A percentile compares a stretch with the other conserved stretches of the same genome.
Evolutionary conservation across 2,329 filamentous ascomycete genomes (phyloP).

Genomic region (Thelonectria olida): DNA sequence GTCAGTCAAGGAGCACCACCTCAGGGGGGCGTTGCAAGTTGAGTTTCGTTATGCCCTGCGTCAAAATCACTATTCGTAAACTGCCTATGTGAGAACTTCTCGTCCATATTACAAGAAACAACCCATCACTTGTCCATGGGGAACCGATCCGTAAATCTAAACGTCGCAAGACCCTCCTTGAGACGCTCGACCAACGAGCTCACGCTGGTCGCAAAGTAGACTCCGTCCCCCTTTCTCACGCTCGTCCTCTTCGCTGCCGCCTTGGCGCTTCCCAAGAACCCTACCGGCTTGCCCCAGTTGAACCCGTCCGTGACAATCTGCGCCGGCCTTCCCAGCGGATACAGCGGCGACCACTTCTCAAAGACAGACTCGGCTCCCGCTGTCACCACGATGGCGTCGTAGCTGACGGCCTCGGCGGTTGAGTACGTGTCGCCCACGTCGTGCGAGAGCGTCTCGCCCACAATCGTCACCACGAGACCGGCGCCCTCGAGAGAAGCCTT

Average conservation of each 20-base stretch:
- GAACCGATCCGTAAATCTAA: slow-evolving; percentile 74
- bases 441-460: slow-evolving; percentile 64
- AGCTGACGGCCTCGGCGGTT: slow-evolving; percentile 67
- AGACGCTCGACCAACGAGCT: slow-evolving; percentile 54
- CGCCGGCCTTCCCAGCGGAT: slow-evolving; percentile 68
- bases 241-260: slow-evolving; percentile 53
- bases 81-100: neutral
- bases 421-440: slow-evolving; percentile 73
- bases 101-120: neutral
- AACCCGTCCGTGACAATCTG: slow-evolving; percentile 72
- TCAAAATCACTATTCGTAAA: no score
- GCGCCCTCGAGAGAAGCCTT: slow-evolving; percentile 56
- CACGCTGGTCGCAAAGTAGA: slow-evolving; percentile 49
- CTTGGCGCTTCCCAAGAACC: slow-evolving; percentile 59
- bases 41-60: no score
- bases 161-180: slow-evolving; percentile 68
- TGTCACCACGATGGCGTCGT: slow-evolving; percentile 70
- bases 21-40: no score
- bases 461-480: slow-evolving; percentile 66
- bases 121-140: slow-evolving; percentile 56
- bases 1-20: no score
- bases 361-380: slow-evolving; percentile 65
- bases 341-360: slow-evolving; percentile 61
- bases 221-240: slow-evolving; percentile 54
- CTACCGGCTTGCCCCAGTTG: slow-evolving; percentile 76